phyloP scores from a whole-genome alignment of 305 asterid genomes.

The Rubia peregrina region DNA sequence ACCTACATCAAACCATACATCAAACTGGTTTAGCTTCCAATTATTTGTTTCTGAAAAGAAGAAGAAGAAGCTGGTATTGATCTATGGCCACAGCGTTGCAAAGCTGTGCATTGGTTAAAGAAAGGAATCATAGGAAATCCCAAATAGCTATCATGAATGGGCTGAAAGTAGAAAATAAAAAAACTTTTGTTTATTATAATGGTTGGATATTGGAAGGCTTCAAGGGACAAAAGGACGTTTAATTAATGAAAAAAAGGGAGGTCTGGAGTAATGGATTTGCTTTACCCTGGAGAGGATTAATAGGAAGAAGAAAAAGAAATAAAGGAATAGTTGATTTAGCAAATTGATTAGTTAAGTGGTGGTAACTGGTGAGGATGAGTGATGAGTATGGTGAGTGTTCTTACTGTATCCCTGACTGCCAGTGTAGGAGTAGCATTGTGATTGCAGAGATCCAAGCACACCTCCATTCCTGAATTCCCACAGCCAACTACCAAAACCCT shows the following conservation, averaged over 20 bases:
- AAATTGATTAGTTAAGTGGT: neutral
- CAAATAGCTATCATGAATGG: slow-evolving; percentile 13
- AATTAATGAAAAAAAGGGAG: neutral
- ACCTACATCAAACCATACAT: slow-evolving; percentile 31
- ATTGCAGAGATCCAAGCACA: slow-evolving; percentile 84
- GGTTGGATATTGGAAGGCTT: slow-evolving; percentile 9
- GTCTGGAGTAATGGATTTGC: slow-evolving; percentile 16
- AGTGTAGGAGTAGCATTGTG: slow-evolving; percentile 64
- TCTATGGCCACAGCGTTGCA: neutral
- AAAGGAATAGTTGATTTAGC: neutral
- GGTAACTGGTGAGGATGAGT: neutral
- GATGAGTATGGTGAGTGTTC: slow-evolving; percentile 14
- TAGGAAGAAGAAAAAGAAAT: neutral
- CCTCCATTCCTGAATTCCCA: slow-evolving; percentile 98
- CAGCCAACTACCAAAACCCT: slow-evolving; percentile 80
- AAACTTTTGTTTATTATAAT: slow-evolving; percentile 13
- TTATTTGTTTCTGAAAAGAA: too few species aligned
- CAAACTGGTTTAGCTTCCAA: too few species aligned
- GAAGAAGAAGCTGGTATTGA: too few species aligned
- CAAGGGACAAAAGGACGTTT: slow-evolving; percentile 6
- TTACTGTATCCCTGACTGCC: slow-evolving; percentile 76
- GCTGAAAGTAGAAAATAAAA: slow-evolving; percentile 18
- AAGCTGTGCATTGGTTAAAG: neutral
- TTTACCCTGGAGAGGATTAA: slow-evolving; percentile 5
- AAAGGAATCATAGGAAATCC: slow-evolving; percentile 12